Conservation (phyloP, 73 alveolate genomes). For the Stentor roeselii region DNA sequence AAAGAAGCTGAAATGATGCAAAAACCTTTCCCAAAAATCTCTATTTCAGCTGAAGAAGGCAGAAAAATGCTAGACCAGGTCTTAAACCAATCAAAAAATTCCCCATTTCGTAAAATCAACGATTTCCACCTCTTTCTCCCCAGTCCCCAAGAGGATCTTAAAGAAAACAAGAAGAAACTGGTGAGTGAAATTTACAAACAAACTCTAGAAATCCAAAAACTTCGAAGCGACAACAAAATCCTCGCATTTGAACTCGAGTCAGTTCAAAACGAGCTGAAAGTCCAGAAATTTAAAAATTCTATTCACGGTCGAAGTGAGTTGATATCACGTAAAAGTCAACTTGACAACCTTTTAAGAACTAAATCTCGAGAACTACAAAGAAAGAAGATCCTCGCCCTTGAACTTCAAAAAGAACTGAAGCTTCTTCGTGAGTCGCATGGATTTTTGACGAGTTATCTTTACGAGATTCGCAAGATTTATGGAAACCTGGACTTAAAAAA, state of each 20-base stretch:
- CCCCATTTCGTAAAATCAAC: no score
- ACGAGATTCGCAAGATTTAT: background rate
- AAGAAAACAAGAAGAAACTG: no score
- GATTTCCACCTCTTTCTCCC: no score
- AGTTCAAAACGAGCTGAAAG: background rate
- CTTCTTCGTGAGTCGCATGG: background rate
- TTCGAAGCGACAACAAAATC: background rate
- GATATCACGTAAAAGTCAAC: background rate
- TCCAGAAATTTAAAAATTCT: background rate
- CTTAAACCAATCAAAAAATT: no score
- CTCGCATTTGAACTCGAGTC: background rate
- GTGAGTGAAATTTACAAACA: background rate
- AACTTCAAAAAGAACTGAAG: background rate
- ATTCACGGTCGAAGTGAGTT: background rate
- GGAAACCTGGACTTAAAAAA: background rate
- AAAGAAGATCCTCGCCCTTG: background rate
- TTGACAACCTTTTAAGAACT: no score
- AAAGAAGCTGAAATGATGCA: no score
- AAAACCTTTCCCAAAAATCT: no score
- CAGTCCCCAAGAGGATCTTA: no score
- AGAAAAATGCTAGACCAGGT: no score
- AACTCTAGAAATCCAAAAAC: background rate
- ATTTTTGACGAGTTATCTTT: background rate
- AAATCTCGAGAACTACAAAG: background rate
- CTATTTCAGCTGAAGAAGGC: no score